A percentile compares a stretch with the other conserved stretches of the same genome.
These are phyloP conservation scores for Penicillium brasilianum DNA, from an alignment of 2,329 filamentous ascomycete species.

Conservation along the genomic window DNA sequence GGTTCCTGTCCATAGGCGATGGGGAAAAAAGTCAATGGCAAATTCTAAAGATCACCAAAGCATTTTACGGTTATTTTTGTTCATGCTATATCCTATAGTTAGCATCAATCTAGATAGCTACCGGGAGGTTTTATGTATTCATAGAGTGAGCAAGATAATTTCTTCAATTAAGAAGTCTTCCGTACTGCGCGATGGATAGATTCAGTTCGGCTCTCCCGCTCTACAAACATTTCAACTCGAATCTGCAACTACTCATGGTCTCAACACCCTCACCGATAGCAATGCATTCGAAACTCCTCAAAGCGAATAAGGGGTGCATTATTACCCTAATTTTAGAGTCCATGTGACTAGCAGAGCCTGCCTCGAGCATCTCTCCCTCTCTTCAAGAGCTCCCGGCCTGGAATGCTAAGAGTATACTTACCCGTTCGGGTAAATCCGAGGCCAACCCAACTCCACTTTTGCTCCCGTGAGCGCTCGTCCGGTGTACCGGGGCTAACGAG, in stretches of 20 bases:
- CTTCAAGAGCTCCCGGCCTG: neutral
- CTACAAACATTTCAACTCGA: neutral
- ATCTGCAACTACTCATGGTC: neutral
- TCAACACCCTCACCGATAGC: neutral
- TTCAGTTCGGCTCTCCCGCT: neutral
- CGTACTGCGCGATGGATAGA: too few species aligned
- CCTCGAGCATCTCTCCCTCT: neutral
- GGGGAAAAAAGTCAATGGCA: conserved; percentile 20
- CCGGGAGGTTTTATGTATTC: neutral
- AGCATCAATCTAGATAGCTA: neutral
- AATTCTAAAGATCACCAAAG: conserved; percentile 1
- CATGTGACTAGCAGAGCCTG: conserved; percentile 11
- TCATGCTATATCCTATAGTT: neutral
- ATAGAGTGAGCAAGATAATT: neutral
- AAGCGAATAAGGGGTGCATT: neutral
- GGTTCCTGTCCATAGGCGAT: conserved; percentile 10
- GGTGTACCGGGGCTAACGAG: neutral
- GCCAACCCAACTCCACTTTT: neutral
- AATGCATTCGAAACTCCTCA: neutral
- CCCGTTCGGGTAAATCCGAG: conserved; percentile 16
- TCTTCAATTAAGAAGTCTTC: too few species aligned
- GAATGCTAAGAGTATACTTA: neutral
- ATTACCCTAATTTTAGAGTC: neutral
- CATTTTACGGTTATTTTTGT: conserved; percentile 2
- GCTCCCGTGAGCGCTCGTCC: neutral